Conservation (phyloP, 2,329 filamentous ascomycete species). For the Bisporella sp. region DNA sequence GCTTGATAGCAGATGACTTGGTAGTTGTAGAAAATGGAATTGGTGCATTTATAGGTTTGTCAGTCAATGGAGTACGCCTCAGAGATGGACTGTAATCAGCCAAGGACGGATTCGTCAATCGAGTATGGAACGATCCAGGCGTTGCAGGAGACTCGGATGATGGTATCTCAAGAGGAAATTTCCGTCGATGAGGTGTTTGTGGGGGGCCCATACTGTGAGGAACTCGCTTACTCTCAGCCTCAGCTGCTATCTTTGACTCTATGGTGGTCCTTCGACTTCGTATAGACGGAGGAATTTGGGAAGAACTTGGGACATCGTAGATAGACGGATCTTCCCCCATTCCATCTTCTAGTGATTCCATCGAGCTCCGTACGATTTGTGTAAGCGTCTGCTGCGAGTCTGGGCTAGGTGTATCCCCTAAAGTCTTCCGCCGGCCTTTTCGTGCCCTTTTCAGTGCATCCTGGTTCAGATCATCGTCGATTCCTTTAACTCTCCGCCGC, state of each 20-base stretch:
- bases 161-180: constrained; percentile 20
- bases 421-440: constrained; percentile 17
- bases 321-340: constrained; percentile 8
- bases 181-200: constrained; percentile 19
- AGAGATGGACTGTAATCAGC: not conserved
- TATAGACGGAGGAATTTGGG: constrained; percentile 8
- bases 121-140: constrained; percentile 18
- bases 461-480: constrained; percentile 13
- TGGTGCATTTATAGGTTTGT: constrained; percentile 18
- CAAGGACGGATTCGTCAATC: not conserved
- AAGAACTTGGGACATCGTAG: constrained; percentile 17
- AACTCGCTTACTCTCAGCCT: constrained; percentile 1
- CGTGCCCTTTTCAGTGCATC: not conserved
- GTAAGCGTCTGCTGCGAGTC: constrained; percentile 22
- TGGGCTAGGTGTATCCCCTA: constrained; percentile 10
- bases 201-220: constrained; percentile 15
- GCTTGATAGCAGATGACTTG: constrained; percentile 10
- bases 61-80: constrained; percentile 12
- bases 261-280: constrained; percentile 2
- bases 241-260: not conserved
- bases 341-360: constrained; percentile 3
- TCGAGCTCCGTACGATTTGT: constrained; percentile 20
- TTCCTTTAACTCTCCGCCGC: constrained; percentile 14
- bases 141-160: constrained; percentile 28
- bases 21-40: constrained; percentile 16